Percentiles rank a stretch among this genome's conserved stretches.
phyloP scores from a whole-genome alignment of 202 grass and related monocot species.

The Dendrocalamus latiflorus region DNA sequence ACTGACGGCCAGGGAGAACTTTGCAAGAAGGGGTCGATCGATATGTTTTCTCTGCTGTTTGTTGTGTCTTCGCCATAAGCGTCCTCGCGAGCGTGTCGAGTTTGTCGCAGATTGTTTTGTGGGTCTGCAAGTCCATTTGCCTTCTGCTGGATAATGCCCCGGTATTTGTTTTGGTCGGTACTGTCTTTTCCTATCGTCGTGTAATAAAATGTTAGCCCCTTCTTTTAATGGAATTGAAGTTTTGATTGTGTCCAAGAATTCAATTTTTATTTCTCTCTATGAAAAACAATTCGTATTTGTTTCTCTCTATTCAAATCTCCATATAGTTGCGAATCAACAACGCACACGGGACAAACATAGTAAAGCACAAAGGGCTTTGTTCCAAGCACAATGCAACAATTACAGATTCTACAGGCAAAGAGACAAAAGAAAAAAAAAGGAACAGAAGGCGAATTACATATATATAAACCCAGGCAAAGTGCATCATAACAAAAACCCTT shows the following conservation, averaged over 20 bases:
- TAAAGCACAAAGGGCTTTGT: not conserved
- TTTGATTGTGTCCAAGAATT: not conserved
- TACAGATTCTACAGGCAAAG: not conserved
- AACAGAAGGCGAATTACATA: too few species aligned
- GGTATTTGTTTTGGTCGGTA: not conserved
- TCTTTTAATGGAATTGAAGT: not conserved
- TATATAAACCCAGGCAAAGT: too few species aligned
- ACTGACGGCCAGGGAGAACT: too few species aligned
- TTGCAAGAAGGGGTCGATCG: too few species aligned
- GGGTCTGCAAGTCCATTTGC: not conserved
- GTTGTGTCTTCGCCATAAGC: too few species aligned
- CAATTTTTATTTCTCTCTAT: not conserved
- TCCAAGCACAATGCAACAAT: not conserved
- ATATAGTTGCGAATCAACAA: not conserved
- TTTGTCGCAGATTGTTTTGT: too few species aligned
- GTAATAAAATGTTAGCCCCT: constrained; percentile 32
- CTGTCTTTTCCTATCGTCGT: not conserved
- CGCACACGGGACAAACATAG: too few species aligned
- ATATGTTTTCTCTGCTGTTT: too few species aligned
- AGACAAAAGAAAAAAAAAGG: too few species aligned
- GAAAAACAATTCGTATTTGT: not conserved
- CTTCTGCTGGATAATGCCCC: not conserved
- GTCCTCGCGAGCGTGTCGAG: too few species aligned
- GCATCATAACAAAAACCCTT: too few species aligned
- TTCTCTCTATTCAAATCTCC: not conserved